A percentile compares a stretch with the other conserved stretches of the same genome.
Conservation (phyloP, 116 monocot genomes). For the Papilionanthe hybrid region DNA sequence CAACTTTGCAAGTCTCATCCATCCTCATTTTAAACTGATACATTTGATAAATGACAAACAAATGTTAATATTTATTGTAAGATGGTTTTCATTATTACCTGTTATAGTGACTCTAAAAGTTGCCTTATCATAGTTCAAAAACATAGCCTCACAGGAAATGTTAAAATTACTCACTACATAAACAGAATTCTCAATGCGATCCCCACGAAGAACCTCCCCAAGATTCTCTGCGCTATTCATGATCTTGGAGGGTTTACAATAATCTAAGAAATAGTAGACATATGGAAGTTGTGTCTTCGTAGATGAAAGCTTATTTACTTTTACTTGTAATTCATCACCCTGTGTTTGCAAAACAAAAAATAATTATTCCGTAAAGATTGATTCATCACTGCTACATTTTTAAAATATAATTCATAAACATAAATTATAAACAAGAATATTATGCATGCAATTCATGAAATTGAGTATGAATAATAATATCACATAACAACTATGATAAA, state of each 20-base stretch:
- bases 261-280: conserved; percentile 79
- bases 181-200: conserved; percentile 81
- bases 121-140: too few relatives aligned
- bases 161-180: conserved; percentile 39
- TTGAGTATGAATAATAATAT: background rate
- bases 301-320: conserved; percentile 85
- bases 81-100: background rate
- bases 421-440: background rate
- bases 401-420: background rate
- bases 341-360: conserved; percentile 15
- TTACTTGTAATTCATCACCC: conserved; percentile 75
- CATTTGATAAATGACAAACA: background rate
- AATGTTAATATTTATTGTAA: background rate
- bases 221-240: conserved; percentile 82
- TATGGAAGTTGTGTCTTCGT: conserved; percentile 88
- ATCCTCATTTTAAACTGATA: conserved; percentile 74
- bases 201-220: conserved; percentile 77
- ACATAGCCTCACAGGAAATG: too few relatives aligned
- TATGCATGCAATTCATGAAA: background rate
- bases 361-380: background rate
- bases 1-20: conserved; percentile 57
- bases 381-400: background rate
- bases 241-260: conserved; percentile 63
- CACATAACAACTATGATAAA: background rate
- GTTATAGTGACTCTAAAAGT: too few relatives aligned